Conservation (phyloP, 805 yeast genomes). For the Tetrapisispora arboricola region DNA sequence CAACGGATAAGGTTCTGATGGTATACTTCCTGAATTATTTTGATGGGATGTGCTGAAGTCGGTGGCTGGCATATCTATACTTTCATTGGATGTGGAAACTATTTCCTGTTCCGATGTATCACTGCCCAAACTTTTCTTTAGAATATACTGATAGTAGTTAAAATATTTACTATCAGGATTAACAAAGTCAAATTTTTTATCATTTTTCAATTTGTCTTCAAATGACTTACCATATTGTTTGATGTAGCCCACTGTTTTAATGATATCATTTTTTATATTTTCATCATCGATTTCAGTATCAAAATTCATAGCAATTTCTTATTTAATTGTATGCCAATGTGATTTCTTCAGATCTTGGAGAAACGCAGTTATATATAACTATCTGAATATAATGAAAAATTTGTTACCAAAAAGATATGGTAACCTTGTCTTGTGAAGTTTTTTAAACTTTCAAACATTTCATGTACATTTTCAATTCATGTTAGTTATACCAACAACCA, state of each 20-base stretch:
- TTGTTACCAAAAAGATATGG: too few species aligned
- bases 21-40: neutral
- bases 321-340: neutral
- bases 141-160: slow-evolving; percentile 37
- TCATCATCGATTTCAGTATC: slow-evolving; percentile 28
- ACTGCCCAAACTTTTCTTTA: neutral
- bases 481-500: too few species aligned
- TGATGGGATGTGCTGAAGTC: neutral
- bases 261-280: slow-evolving; percentile 39
- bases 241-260: slow-evolving; percentile 65
- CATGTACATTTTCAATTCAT: too few species aligned
- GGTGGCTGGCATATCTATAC: neutral
- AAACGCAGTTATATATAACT: too few species aligned
- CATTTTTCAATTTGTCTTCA: slow-evolving; percentile 47
- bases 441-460: too few species aligned
- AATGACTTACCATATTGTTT: slow-evolving; percentile 56
- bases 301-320: too few species aligned
- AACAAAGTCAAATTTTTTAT: slow-evolving; percentile 56
- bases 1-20: slow-evolving; percentile 19
- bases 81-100: neutral
- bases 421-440: too few species aligned
- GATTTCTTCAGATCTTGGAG: too few species aligned
- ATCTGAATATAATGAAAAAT: too few species aligned
- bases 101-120: neutral
- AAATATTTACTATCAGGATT: slow-evolving; percentile 43